Conservation (phyloP, 2,329 filamentous ascomycete genomes). For the Trichoderma sp. region DNA sequence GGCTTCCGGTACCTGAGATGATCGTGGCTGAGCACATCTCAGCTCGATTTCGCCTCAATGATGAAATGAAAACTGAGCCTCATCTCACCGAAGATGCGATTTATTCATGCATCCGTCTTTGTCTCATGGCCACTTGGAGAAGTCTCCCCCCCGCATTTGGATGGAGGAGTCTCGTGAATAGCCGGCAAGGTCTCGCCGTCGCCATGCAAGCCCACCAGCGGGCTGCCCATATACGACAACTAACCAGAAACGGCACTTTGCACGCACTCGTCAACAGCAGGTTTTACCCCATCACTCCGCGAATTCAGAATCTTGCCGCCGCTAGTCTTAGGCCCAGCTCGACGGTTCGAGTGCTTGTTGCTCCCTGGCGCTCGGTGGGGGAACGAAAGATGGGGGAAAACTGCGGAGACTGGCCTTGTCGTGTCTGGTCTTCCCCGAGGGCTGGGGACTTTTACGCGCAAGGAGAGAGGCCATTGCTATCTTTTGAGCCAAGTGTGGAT, state of each 20-base stretch:
- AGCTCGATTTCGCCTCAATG: neutral
- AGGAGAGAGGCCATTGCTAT: constrained; percentile 1
- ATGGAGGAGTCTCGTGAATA: neutral
- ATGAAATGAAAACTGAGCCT: neutral
- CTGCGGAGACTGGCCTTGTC: constrained; percentile 6
- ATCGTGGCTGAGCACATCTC: neutral
- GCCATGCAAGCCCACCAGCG: neutral
- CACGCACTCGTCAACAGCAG: neutral
- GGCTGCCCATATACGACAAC: neutral
- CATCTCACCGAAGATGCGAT: neutral
- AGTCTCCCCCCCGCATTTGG: neutral
- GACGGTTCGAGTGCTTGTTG: constrained; percentile 23
- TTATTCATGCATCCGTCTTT: neutral
- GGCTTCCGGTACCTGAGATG: constrained; percentile 7
- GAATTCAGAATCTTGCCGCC: constrained; percentile 21
- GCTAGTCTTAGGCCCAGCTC: constrained; percentile 19
- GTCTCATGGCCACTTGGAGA: neutral
- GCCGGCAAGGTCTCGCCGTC: neutral
- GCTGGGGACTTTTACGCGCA: neutral
- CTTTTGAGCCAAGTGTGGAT: neutral
- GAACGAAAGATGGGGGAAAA: constrained; percentile 19
- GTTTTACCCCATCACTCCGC: constrained; percentile 16
- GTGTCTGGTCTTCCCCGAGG: neutral
- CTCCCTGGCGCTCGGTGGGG: constrained; percentile 23
- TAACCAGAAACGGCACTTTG: constrained; percentile 13